Base-by-base conservation (phyloP, 1,284 basidiomycete genomes). In the Anthracocystis setariae region DNA sequence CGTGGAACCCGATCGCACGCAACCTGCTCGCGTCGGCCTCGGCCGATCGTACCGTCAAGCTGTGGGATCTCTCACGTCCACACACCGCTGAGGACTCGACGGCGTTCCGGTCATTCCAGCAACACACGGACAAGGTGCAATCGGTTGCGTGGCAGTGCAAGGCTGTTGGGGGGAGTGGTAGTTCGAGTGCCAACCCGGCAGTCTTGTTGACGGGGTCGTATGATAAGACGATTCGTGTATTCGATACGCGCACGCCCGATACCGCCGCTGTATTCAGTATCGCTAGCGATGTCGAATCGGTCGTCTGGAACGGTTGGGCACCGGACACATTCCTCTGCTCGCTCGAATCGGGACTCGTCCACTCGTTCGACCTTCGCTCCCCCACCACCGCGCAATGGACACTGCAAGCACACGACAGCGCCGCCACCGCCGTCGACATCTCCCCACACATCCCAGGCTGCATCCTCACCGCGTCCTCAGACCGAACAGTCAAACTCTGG, bases 301-400 rank as follows among this genome's bases (percentile, higher is more conserved):
- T 98, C 40, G 86, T 90, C 66, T 98, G 96, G 96, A 94, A 98
- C 85, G 95, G 94, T 48, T 97, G 93, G 92, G 90, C 93, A 57
- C 86, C 87, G 3, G 88, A 90, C 64, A 87, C 87, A 4, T 98
- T 98, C 86, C 93, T 93, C 78, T 94, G 95, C 71, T 82, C 91
- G 83, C 37, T 46, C 39, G 59, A 71, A 52, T 63, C 59, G 27
- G 55, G 68, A 24, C 24, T 57, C 1, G 59, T 65, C 0, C 75
- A 94, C 91, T 91, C 94, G 17, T 99, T 92, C 81, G 95, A 99
- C 82, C 91, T 90, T 4, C 89, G 94, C 52, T 89, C 89, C 24
- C 86, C 98, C 2, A 33, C 52, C 12, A 3, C 35, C 0, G 79
- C 86, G 3, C 88, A 90, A 21, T 98, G 93, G 85, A 98, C 93